Base-by-base conservation (phyloP, 805 yeast species). In the Ogataea wickerhamii region DNA sequence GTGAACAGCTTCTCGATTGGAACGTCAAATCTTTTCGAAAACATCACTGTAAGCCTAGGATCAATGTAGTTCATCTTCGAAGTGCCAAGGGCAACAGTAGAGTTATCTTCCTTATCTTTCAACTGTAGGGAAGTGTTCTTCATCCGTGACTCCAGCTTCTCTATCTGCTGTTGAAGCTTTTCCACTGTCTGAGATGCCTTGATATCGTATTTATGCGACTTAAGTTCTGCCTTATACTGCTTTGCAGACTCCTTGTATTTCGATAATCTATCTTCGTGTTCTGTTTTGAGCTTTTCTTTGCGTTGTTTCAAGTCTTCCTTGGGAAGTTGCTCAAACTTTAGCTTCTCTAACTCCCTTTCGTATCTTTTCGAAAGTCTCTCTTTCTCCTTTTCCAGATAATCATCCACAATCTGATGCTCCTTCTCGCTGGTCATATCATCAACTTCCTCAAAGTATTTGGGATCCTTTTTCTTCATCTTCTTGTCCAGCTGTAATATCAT, bases 51-150 rank as follows among this genome's bases (percentile, higher is more conserved):
- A 50, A 91, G 67, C 48, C 98, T 73, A 18, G 98, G 98, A 61
- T 91, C 98, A 43, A 91, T 91, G 68, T 91, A 91, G 62, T 91
- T 91, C 72, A 86, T 78, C 67, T 91, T 91, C 18, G 95, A 86
- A 0, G 98, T 91, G 32, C 95, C 88, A 48, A 91, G 68, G 0
- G 97, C 89, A 19, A 91, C 97, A 48, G 86, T 86, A 0, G 96
- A 86, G 58, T 89, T 89, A 57, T 88, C 97, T 58, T 91, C 95
- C 61, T 86, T 88, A 58, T 89, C 97, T 60, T 87, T 82, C 58
- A 87, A 70, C 58, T 85, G 95, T 44, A 87, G 67, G 7, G 76
- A 66, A 2, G 86, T 80, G 43, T 76, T 82, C 35, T 70, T 58
- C 30, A 87, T 82, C 49, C 96, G 71, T 41, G 74, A 75, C 35